Evolutionary conservation across 2,329 filamentous ascomycete species (phyloP).

Genomic region (Neoascochyta sp.): DNA sequence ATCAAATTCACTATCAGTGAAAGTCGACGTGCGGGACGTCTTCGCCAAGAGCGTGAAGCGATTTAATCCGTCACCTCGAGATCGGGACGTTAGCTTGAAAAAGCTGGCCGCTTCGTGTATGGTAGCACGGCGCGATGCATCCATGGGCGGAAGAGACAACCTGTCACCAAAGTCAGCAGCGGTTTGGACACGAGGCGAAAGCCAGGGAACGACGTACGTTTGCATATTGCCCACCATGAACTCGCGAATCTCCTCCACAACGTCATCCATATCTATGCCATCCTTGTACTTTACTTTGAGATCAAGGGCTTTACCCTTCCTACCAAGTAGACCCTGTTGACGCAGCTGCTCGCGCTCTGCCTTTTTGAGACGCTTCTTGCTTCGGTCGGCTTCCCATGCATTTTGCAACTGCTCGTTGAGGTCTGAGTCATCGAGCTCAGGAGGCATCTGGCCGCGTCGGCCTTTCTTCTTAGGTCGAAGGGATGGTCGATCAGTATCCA

Average conservation of each 20-base stretch:
- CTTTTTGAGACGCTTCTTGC: conserved; percentile 47
- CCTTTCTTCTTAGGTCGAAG: conserved; percentile 64
- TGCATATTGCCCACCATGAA: conserved; percentile 65
- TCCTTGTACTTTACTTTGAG: conserved; percentile 67
- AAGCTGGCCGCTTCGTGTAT: conserved; percentile 75
- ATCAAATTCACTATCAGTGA: conserved; percentile 54
- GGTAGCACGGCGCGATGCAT: conserved; percentile 68
- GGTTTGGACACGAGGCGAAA: conserved; percentile 1
- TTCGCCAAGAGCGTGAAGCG: conserved; percentile 77
- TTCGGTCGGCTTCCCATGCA: conserved; percentile 45
- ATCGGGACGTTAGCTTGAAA: conserved; percentile 80
- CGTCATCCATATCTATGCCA: conserved; percentile 67
- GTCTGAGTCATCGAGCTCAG: conserved; percentile 45
- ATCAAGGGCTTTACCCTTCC: conserved; percentile 43
- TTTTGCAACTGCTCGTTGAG: conserved; percentile 40
- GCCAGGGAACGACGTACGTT: conserved; percentile 51
- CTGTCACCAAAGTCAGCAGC: too few relatives aligned
- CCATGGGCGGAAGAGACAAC: conserved; percentile 77
- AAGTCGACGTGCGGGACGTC: conserved; percentile 62
- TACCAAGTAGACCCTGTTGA: conserved; percentile 43
- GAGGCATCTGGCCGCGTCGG: conserved; percentile 51
- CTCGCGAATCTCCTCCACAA: conserved; percentile 66
- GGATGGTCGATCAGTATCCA: conserved; percentile 74
- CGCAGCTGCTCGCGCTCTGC: conserved; percentile 47
- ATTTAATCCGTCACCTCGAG: conserved; percentile 66